A percentile compares a stretch with the other conserved stretches of the same genome.
Conservation (phyloP, 352 stramenopile genomes). For the Achlya hypogyna region DNA sequence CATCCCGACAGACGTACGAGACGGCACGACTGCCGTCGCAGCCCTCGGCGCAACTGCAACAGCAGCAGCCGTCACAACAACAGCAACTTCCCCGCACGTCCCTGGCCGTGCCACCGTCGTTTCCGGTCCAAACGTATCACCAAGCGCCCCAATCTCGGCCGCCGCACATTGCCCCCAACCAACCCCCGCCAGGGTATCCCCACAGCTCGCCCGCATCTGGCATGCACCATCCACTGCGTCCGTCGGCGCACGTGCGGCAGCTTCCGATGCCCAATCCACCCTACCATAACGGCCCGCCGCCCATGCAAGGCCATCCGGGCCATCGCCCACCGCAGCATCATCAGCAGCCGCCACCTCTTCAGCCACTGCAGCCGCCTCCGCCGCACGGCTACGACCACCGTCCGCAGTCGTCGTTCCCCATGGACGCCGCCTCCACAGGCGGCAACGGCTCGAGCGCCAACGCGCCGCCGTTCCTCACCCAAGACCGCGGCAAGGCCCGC, state of each 20-base stretch:
- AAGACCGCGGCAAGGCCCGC: neutral
- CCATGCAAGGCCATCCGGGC: neutral
- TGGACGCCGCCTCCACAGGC: too few species aligned
- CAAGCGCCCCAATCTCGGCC: too few species aligned
- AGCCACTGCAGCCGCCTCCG: neutral
- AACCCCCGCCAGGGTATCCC: neutral
- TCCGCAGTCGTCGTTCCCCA: neutral
- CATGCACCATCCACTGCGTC: neutral
- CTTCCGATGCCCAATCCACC: neutral
- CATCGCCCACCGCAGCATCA: neutral
- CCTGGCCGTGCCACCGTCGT: neutral
- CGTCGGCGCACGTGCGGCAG: neutral
- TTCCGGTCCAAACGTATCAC: neutral
- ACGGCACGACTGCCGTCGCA: neutral
- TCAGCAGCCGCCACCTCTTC: neutral
- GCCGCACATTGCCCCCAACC: neutral
- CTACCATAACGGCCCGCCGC: neutral
- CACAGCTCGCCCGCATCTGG: neutral
- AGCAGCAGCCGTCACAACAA: neutral
- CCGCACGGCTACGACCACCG: neutral
- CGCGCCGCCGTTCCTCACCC: neutral
- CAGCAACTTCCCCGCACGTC: neutral
- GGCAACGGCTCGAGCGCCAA: too few species aligned
- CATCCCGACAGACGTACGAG: neutral
- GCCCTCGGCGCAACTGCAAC: neutral